Evolutionary conservation across 306 rosid genomes (phyloP), one percentile per base, ranked within the genome.

Genomic region (Trifolium pratense): DNA sequence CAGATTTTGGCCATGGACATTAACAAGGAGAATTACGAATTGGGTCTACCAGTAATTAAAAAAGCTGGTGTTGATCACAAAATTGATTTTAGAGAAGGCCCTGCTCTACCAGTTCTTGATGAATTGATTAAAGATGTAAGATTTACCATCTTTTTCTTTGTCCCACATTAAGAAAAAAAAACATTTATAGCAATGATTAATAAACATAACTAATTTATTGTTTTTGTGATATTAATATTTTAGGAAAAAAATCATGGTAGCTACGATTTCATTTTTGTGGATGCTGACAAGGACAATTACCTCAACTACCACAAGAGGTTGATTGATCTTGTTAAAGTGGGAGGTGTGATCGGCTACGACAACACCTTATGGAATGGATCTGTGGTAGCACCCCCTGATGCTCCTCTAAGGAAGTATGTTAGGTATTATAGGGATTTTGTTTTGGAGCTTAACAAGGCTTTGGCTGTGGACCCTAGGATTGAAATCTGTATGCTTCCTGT

Each of bases 1-100:
- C 83, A 93, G 97, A 93, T 93, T 68, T 73, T 93, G 81, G 98
- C 98, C 68, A 90, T 93, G 98, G 98, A 93, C 77, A 76, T 93
- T 21, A 90, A 90, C 86, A 89, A 78, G 79, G 98, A 93, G 65
- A 93, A 90, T 80, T 93, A 87, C 39, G 98, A 93, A 46, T 29
- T 93, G 66, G 98, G 98, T 71, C 86, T 89, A 2, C 98, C 97
- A 0, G 81, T 87, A 5, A 92, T 92, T 11, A 68, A 88, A 63
- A 92, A 89, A 58, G 98, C 97, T 9, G 97, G 97, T 3, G 89
- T 90, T 58, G 93, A 85, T 56, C 97, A 93, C 85, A 93, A 93
- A 86, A 93, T 93, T 56, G 93, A 89, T 7, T 93, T 93, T 87
- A 90, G 84, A 71, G 98, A 93, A 80, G 98, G 98, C 60, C 97